Conservation (phyloP, 768 basidiomycete species). For the Pisolithus sp. region DNA sequence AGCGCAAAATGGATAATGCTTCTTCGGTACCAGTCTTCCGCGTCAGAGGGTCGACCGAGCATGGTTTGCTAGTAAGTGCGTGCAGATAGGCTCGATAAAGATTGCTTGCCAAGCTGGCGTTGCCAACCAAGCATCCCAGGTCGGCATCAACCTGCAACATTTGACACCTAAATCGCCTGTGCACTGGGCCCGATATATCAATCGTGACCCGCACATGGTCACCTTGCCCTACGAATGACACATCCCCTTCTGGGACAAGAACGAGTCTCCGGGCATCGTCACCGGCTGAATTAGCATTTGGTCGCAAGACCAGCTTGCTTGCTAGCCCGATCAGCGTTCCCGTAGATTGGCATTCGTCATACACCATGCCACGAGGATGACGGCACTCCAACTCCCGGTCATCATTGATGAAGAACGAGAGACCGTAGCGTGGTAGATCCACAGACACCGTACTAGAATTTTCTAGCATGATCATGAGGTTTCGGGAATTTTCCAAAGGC, state of each 20-base stretch:
- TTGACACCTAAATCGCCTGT: conserved; percentile 16
- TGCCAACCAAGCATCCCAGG: conserved; percentile 24
- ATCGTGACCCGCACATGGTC: conserved; percentile 15
- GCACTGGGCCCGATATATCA: background rate
- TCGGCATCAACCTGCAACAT: conserved; percentile 25
- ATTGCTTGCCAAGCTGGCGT: conserved; percentile 19
- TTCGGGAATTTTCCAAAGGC: conserved; percentile 17
- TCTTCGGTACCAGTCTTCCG: conserved; percentile 38
- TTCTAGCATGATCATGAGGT: conserved; percentile 8
- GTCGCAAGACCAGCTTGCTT: conserved; percentile 36
- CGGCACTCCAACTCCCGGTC: conserved; percentile 31
- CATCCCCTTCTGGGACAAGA: conserved; percentile 34
- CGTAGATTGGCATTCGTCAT: conserved; percentile 35
- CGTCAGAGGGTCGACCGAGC: conserved; percentile 39
- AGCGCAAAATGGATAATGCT: conserved; percentile 34
- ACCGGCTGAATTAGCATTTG: conserved; percentile 2
- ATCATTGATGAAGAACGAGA: conserved; percentile 35
- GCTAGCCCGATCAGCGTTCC: conserved; percentile 41
- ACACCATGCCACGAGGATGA: conserved; percentile 36
- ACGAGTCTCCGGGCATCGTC: conserved; percentile 18
- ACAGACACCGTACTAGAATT: conserved; percentile 17
- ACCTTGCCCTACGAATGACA: conserved; percentile 9
- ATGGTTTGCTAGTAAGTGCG: conserved; percentile 34
- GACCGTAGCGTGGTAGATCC: conserved; percentile 34
- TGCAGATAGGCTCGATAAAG: conserved; percentile 40